Evolutionary conservation across 2,329 filamentous ascomycete species (phyloP), one percentile per base, ranked within the genome.

Genomic region (Dichotomopilus funicola): DNA sequence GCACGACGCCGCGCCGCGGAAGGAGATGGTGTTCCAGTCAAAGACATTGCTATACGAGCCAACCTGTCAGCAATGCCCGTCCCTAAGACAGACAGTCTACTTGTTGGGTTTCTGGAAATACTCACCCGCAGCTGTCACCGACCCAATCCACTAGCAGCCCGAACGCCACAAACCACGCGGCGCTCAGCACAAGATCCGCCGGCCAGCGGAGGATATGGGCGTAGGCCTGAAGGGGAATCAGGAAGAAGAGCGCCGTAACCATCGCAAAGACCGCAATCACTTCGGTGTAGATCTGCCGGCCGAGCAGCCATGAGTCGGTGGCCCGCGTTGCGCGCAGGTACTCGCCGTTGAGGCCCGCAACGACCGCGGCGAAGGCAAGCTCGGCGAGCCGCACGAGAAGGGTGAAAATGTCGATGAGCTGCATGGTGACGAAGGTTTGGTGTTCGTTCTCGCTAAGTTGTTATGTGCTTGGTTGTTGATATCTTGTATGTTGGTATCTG

Each of bases 231-330:
- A 88, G 1, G 88, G 88, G 42, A 91, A 76, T 34, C 19, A 91
- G 75, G 81, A 87, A 89, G 59, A 91, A 68, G 33, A 91, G 71
- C 5, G 81, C 76, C n/a, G 89, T 73, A 42, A 91, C 68, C 53
- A 91, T 82, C 10, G 84, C 82, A 13, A 91, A 65, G 19, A 77
- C 84, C 2, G 88, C 85, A 41, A 91, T 78, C 13, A 89, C 81
- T 65, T 87, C 81, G 46, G 86, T 81, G 74, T 89, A 91, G 71
- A 91, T 89, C 73, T 86, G 84, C 55, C 87, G 83, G 38, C 78
- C 83, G 41, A 80, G 72, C 13, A 76, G 72, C 77, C 80, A 84
- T 57, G 75, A 70, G 52, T 76, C 75, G 38, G 74, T 69, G 37
- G 73, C 61, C 27, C 73, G 58, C 50, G 73, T 73, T 3, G 71